Base-by-base conservation (phyloP, 169 alveolate genomes). In the Plasmodium inui region DNA sequence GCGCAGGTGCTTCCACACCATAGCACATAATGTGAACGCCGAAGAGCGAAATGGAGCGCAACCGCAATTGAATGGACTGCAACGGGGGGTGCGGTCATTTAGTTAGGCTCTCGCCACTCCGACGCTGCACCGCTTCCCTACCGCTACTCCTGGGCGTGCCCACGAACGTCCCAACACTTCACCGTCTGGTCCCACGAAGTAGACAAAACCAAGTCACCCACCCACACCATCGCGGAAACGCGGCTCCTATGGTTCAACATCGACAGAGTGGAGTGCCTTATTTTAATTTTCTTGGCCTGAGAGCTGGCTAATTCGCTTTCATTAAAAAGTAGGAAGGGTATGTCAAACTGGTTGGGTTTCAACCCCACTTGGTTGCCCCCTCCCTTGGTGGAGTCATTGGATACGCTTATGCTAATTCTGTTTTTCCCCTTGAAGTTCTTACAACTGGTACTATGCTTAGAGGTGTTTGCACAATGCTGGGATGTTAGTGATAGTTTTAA, bases 151-250 rank as follows among this genome's bases (percentile, higher is more conserved):
- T 3, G 57, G 6, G 67, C 34, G 22, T 74, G 70, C 17, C 67
- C 46, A 19, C 39, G 39, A 4, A 86, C 41, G 30, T 86, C 34
- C 93, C 93, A 86, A 76, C 93, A 86, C n/a, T 86, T 86, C 39
- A 86, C 80, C 17, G 85, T 74, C 50, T 86, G 93, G 46, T 86
- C 93, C 93, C 93, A 86, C 22, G 93, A 86, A 2, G 86, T 19
- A 28, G 93, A 86, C 39, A 86, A 55, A 34, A 86, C 30, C 34
- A 86, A 37, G 44, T 86, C 44, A n/a, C 46, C 79, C 26, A 28
- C n/a, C 93, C 93, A 86, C 26, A 50, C 93, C 93, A 86, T 86
- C n/a, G 93, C 55, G 7, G 93, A 74, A 76, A 86, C 93, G 32
- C 93, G 34, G 19, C 86, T 28, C 44, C 46, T 86, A 32, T 86